Percentiles rank a stretch among this genome's conserved stretches.
phyloP scores from a whole-genome alignment of 495 filamentous ascomycete genomes.

The Venustampulla echinocandica region DNA sequence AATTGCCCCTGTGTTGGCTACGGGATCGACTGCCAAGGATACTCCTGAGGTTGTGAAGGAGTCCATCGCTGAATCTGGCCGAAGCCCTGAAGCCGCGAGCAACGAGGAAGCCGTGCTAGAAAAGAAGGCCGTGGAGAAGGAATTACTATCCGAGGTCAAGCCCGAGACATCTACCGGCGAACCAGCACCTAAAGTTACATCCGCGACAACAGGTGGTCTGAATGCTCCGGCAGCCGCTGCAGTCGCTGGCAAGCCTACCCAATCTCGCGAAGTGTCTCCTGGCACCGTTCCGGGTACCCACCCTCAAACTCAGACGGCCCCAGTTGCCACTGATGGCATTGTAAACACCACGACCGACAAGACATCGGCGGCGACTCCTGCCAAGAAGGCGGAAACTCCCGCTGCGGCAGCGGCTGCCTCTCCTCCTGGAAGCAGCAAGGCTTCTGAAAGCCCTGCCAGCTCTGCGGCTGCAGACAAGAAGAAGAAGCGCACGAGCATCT shows the following conservation, averaged over 20 bases:
- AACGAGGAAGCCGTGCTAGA: conserved; percentile 60
- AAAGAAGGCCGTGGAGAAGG: conserved; percentile 69
- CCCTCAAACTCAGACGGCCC: conserved; percentile 12
- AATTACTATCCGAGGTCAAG: conserved; percentile 47
- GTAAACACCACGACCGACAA: conserved; percentile 12
- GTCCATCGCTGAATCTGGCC: conserved; percentile 55
- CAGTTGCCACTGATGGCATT: conserved; percentile 14
- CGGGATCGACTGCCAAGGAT: conserved; percentile 30
- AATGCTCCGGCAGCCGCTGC: conserved; percentile 15
- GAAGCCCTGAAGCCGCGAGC: conserved; percentile 61
- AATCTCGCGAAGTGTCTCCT: conserved; percentile 22
- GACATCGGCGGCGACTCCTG: conserved; percentile 5
- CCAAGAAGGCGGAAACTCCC: conserved; percentile 1
- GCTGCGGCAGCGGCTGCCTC: conserved; percentile 11
- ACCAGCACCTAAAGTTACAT: conserved; percentile 37
- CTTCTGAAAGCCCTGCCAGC: conserved; percentile 9
- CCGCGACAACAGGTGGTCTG: not conserved
- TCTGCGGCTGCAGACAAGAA: conserved; percentile 29
- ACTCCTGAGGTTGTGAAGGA: conserved; percentile 69
- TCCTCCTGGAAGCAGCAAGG: conserved; percentile 14
- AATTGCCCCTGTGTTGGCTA: not conserved
- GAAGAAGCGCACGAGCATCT: conserved; percentile 48
- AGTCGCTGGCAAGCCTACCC: conserved; percentile 10
- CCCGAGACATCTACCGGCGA: conserved; percentile 30
- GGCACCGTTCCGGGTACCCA: conserved; percentile 20